phyloP scores from a whole-genome alignment of 768 basidiomycete species.

The Pleurotus citrinopileatus region DNA sequence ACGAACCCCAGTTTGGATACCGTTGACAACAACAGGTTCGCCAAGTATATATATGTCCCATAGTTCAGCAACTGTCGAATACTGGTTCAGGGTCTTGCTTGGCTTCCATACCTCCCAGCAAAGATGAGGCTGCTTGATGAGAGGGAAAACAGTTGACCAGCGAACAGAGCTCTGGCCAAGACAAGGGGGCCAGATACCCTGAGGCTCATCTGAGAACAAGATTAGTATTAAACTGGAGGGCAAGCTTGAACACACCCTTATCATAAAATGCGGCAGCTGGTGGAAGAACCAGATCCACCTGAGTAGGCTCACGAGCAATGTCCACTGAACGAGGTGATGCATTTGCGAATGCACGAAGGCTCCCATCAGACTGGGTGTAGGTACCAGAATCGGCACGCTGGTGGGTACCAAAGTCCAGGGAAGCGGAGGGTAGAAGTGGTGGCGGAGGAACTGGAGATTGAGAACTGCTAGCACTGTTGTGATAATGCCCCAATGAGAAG shows the following conservation, averaged over 20 bases:
- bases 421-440: background rate
- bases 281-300: constrained; percentile 23
- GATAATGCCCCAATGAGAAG: constrained; percentile 10
- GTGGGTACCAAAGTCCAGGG: background rate
- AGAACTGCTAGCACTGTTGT: background rate
- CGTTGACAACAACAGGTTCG: constrained; percentile 16
- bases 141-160: constrained; percentile 21
- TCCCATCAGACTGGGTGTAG: background rate
- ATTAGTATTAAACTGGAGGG: background rate
- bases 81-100: constrained; percentile 18
- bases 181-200: constrained; percentile 17
- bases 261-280: constrained; percentile 16
- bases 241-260: too few species aligned
- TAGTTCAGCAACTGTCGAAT: constrained; percentile 13
- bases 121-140: constrained; percentile 18
- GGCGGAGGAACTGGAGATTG: background rate
- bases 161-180: constrained; percentile 19
- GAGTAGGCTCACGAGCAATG: constrained; percentile 2
- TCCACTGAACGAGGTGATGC: constrained; percentile 1
- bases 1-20: constrained; percentile 20
- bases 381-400: background rate
- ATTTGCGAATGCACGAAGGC: constrained; percentile 10
- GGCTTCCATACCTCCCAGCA: constrained; percentile 25
- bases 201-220: constrained; percentile 9
- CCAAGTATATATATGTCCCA: constrained; percentile 20